Base-by-base conservation (phyloP, 2,329 filamentous ascomycete genomes). In the Epichloe elymi region DNA sequence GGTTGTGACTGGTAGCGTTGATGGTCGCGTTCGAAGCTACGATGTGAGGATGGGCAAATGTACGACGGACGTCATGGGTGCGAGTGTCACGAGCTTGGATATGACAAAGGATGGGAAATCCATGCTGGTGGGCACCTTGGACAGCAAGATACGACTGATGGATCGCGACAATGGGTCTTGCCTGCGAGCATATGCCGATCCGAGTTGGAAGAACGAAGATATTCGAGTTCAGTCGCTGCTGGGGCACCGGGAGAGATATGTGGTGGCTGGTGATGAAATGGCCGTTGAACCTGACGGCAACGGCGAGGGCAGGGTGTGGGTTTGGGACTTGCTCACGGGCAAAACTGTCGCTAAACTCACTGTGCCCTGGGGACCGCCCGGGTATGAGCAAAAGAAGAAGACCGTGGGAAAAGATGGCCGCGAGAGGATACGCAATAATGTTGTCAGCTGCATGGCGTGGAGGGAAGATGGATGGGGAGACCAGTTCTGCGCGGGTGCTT, bases 301-400 rank as follows among this genome's bases (percentile, higher is more conserved):
- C 46, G 69, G 68, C 3, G 73, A 84, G 54, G 86, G 85, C 2
- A 74, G 74, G 60, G 67, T 89, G 7, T 83, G 83, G 71, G 87
- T 81, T 1, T 97, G 91, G 91, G 89, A 96, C 68, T 70, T 95
- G 19, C 65, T 95, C 50, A 84, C 77, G 5, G 90, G 88, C 1
- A 78, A 82, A 50, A 63, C 86, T 48, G 72, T 80, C 52, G 79
- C 85, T 35, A 79, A 72, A 56, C 67, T 95, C 5, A 67, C 64
- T 37, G 70, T 79, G 3, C 76, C 78, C 0, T 80, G 77, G 78
- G 76, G 77, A 1, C 74, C 75, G 4, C 60, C 62, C n/a, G 73
- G 71, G 3, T 67, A 67, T 40, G 72, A 73, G 39, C 64, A 65
- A 0, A 71, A 67, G 61, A 80, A 73, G 63, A 76, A 68, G 57